phyloP scores from a whole-genome alignment of 192 early-diverging fungal genomes.

The Coemansia nantahalensis region DNA sequence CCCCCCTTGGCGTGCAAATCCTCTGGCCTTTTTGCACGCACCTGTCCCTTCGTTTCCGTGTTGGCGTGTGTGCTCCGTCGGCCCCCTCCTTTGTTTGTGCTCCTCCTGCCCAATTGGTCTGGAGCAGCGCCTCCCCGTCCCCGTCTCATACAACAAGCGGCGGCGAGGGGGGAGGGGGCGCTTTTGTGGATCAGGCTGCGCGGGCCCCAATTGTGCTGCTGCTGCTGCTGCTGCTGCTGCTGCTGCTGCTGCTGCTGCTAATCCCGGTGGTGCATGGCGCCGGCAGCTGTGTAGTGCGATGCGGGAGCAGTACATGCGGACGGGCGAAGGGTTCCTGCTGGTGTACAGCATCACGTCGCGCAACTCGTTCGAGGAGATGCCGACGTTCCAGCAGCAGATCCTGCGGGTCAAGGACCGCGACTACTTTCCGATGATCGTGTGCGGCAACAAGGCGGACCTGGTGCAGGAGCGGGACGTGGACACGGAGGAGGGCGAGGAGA shows the following conservation, averaged over 20 bases:
- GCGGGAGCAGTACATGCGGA: slow-evolving; percentile 96
- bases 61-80: too few relatives aligned
- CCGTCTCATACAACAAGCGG: too few relatives aligned
- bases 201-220: too few relatives aligned
- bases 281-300: slow-evolving; percentile 58
- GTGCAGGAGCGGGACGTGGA: slow-evolving; percentile 81
- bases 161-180: too few relatives aligned
- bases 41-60: neutral
- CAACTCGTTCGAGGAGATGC: slow-evolving; percentile 89
- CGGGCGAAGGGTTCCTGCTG: slow-evolving; percentile 92
- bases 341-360: slow-evolving; percentile 93
- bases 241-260: too few relatives aligned
- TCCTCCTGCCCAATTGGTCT: neutral
- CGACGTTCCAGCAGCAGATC: slow-evolving; percentile 90
- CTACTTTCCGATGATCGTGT: slow-evolving; percentile 83
- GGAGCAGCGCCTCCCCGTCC: too few relatives aligned
- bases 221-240: too few relatives aligned
- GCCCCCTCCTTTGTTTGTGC: slow-evolving; percentile 4
- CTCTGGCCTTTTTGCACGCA: neutral
- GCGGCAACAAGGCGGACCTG: slow-evolving; percentile 94
- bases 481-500: slow-evolving; percentile 74
- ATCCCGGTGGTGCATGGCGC: too few relatives aligned
- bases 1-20: too few relatives aligned
- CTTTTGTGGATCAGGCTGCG: too few relatives aligned
- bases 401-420: slow-evolving; percentile 94